Evolutionary conservation across 345 rosid genomes (phyloP).

Genomic region (Melaleuca alternifolia): DNA sequence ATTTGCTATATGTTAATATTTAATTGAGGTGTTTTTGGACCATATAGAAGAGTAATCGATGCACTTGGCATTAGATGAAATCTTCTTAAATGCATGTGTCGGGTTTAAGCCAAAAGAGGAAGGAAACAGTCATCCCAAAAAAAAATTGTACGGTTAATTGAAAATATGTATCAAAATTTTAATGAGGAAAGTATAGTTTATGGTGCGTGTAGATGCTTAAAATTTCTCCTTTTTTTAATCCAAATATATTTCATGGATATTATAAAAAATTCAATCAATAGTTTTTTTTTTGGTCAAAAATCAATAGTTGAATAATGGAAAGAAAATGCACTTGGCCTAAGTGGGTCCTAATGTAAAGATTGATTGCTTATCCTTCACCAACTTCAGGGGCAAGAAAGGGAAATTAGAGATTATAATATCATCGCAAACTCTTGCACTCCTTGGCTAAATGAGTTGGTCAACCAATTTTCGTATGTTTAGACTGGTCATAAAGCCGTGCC

Average conservation of each 20-base stretch:
- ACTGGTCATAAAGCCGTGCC: no score
- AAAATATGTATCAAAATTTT: background rate
- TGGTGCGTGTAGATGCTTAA: background rate
- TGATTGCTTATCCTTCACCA: background rate
- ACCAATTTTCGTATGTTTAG: no score
- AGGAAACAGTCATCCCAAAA: background rate
- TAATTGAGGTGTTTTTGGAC: background rate
- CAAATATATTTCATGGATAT: background rate
- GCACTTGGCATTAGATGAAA: background rate
- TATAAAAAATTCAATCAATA: no score
- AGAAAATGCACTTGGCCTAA: background rate
- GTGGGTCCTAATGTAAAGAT: background rate
- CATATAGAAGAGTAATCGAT: background rate
- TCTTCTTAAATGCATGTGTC: background rate
- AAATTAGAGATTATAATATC: background rate
- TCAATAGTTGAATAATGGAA: background rate
- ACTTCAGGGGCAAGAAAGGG: background rate
- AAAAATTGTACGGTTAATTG: background rate
- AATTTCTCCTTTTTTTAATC: background rate
- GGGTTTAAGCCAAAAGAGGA: background rate
- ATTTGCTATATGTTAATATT: background rate
- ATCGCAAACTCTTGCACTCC: background rate
- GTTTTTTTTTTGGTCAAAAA: no score
- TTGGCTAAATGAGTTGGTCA: background rate
- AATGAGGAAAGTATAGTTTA: background rate